Evolutionary conservation across 805 yeast species (phyloP).

Genomic region (Starmera caribaea): DNA sequence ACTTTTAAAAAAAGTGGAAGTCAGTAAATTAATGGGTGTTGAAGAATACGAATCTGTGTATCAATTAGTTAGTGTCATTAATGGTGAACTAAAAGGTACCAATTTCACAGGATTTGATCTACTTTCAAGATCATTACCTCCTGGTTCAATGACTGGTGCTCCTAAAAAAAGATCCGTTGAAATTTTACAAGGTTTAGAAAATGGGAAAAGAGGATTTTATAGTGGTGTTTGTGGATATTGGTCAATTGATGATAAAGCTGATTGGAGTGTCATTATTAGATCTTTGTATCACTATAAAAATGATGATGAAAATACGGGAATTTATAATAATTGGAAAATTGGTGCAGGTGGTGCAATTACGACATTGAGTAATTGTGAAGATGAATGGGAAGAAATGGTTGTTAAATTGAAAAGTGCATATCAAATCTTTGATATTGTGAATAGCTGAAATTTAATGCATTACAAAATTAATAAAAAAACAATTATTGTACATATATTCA

Average conservation of each 20-base stretch:
- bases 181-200: conserved; percentile 42
- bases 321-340: conserved; percentile 53
- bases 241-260: conserved; percentile 79
- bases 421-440: conserved; percentile 23
- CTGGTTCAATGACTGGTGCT: conserved; percentile 99
- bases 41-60: conserved; percentile 89
- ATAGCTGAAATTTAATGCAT: no score
- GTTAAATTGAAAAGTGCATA: conserved; percentile 73
- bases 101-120: conserved; percentile 67
- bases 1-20: conserved; percentile 54
- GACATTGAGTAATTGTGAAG: conserved; percentile 69
- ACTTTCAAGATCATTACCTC: conserved; percentile 73
- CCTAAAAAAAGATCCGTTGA: conserved; percentile 93
- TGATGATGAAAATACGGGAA: conserved; percentile 25
- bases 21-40: conserved; percentile 75
- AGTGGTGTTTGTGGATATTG: conserved; percentile 96
- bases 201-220: conserved; percentile 60
- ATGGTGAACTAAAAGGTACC: conserved; percentile 33
- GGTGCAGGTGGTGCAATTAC: conserved; percentile 99
- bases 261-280: conserved; percentile 93
- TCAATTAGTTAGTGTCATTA: conserved; percentile 85
- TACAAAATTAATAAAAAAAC: not conserved
- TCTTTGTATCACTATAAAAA: conserved; percentile 60
- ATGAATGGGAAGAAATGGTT: conserved; percentile 89
- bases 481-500: no score